Evolutionary conservation across 140 eudicot species (phyloP).

Genomic region (Senecio squalidus): DNA sequence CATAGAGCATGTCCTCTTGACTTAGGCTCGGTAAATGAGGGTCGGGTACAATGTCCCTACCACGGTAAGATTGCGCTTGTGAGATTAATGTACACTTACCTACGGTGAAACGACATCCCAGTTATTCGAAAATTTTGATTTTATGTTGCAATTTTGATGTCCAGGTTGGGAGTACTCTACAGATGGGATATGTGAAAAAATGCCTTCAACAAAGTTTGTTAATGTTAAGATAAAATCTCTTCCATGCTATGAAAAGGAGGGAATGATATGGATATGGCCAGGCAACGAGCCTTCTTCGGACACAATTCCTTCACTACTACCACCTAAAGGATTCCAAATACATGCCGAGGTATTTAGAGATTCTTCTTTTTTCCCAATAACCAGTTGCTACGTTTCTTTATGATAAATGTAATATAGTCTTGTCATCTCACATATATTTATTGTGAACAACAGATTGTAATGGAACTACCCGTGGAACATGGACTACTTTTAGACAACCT

Average conservation of each 20-base stretch:
- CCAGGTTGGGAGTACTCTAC: conserved; percentile 97
- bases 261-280: conserved; percentile 99
- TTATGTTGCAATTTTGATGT: conserved; percentile 3
- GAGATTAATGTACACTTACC: too few relatives aligned
- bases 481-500: conserved; percentile 94
- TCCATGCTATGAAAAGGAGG: conserved; percentile 88
- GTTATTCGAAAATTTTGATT: too few relatives aligned
- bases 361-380: neutral
- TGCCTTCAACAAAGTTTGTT: conserved; percentile 88
- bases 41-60: conserved; percentile 97
- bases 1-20: conserved; percentile 99
- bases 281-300: conserved; percentile 86
- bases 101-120: too few relatives aligned
- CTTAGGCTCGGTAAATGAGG: conserved; percentile 86
- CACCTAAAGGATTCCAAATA: conserved; percentile 86
- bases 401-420: neutral
- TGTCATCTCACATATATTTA: conserved; percentile 1
- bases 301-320: conserved; percentile 71
- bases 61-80: conserved; percentile 86
- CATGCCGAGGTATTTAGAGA: conserved; percentile 79
- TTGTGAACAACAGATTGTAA: conserved; percentile 51
- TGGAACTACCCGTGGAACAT: conserved; percentile 99
- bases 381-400: neutral
- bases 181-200: conserved; percentile 91
- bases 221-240: conserved; percentile 76